These are phyloP conservation scores for Eucalyptus lansdowneana DNA, from an alignment of 345 rosid genomes.

Conservation along the genomic window DNA sequence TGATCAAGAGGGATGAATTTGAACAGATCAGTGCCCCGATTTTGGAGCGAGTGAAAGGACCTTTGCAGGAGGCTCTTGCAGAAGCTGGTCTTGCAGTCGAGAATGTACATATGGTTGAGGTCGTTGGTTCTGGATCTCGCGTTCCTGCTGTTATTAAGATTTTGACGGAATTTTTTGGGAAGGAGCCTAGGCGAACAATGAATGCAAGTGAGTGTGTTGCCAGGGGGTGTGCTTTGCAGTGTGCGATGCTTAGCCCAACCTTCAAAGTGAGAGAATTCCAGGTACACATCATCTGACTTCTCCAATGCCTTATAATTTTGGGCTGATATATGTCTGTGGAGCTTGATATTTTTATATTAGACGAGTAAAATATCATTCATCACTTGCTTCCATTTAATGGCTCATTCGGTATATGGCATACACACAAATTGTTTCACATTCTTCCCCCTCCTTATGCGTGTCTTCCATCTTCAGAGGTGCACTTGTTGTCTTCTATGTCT, in stretches of 20 bases:
- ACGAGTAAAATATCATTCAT: background rate
- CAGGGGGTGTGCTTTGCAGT: slow-evolving; percentile 76
- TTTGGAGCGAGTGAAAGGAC: slow-evolving; percentile 80
- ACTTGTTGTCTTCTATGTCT: background rate
- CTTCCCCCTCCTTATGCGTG: background rate
- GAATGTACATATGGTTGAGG: slow-evolving; percentile 78
- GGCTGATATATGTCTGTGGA: background rate
- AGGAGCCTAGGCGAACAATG: slow-evolving; percentile 95
- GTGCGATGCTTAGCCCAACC: slow-evolving; percentile 96
- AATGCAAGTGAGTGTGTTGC: slow-evolving; percentile 98
- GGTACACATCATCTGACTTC: slow-evolving; percentile 21
- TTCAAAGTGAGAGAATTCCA: slow-evolving; percentile 93
- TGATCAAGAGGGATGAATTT: slow-evolving; percentile 86
- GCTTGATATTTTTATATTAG: background rate
- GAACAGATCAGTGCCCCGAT: slow-evolving; percentile 71
- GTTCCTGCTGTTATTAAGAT: slow-evolving; percentile 73
- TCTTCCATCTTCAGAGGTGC: background rate
- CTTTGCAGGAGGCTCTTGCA: slow-evolving; percentile 78
- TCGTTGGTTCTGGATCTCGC: slow-evolving; percentile 89
- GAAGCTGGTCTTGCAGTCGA: slow-evolving; percentile 75
- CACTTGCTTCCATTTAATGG: background rate
- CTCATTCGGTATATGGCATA: background rate
- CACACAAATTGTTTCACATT: background rate
- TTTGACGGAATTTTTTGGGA: slow-evolving; percentile 78
- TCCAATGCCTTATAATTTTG: background rate